These are phyloP conservation scores for Phycomyces blakesleeanus DNA, from an alignment of 192 early-diverging fungal species.

Conservation along the genomic window DNA sequence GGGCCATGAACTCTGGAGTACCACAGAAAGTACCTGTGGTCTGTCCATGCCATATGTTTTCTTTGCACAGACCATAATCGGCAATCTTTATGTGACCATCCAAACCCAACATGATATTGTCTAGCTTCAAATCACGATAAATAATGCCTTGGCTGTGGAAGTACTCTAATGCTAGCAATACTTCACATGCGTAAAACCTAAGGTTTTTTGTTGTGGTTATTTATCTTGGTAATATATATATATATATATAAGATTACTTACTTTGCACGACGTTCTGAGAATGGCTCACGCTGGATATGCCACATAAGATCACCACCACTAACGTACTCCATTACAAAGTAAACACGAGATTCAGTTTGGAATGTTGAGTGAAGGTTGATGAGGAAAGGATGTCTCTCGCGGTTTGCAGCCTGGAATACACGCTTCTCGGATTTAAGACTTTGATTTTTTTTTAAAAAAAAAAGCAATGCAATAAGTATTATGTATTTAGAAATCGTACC, in stretches of 20 bases:
- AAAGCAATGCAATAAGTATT: too few species aligned
- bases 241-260: too few species aligned
- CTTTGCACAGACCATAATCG: constrained; percentile 99
- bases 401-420: constrained; percentile 88
- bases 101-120: constrained; percentile 88
- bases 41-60: constrained; percentile 83
- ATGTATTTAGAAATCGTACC: too few species aligned
- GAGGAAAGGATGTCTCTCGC: constrained; percentile 90
- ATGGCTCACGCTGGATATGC: constrained; percentile 92
- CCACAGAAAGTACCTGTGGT: constrained; percentile 96
- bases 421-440: constrained; percentile 91
- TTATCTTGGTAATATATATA: too few species aligned
- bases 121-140: constrained; percentile 96
- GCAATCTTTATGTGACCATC: constrained; percentile 98
- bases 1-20: constrained; percentile 99
- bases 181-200: constrained; percentile 91
- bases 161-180: constrained; percentile 91
- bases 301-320: constrained; percentile 98
- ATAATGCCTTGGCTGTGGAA: constrained; percentile 93
- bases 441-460: too few species aligned
- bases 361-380: constrained; percentile 95
- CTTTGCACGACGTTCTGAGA: constrained; percentile 88
- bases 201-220: too few species aligned
- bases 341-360: constrained; percentile 91
- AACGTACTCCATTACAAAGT: constrained; percentile 99